Evolutionary conservation across 2,329 filamentous ascomycete species (phyloP), one percentile per base, ranked within the genome.

Genomic region (Pseudogymnoascus sp.): DNA sequence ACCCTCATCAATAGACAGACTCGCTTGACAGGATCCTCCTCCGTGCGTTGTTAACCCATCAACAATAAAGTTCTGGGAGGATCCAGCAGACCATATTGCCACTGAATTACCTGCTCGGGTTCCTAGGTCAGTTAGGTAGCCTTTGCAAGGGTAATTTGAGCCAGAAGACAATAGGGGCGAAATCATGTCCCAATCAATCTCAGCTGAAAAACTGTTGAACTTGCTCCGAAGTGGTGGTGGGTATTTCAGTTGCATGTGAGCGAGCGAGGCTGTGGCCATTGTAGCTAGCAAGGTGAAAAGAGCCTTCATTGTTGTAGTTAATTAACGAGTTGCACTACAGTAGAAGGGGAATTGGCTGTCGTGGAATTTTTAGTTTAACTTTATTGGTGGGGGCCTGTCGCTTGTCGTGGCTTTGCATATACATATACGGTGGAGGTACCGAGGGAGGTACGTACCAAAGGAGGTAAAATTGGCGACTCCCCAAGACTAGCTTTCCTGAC

Each of bases 1-100:
- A 7, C 82, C 82, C 42, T 80, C 77, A 69, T 86, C 82, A 69
- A 83, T 84, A 8, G 81, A 84, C 10, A 86, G n/a, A n/a, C n/a
- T n/a, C n/a, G n/a, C n/a, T n/a, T n/a, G n/a, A n/a, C n/a, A n/a
- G n/a, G n/a, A n/a, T 19, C 75, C 77, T 2, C 82, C 83, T 50
- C 72, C 71, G 11, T 85, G 67, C 8, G 75, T 76, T 69, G 85
- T 74, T 3, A 19, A 1, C 2, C 42, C 42, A 50, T 2, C n/a
- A 3, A 50, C 24, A 14, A 6, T 26, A 50, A 50, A 50, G 37
- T 78, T 76, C 69, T 85, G 83, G 13, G 74, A 74, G 14, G 74
- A 72, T 2, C 83, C 83, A 6, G 79, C 77, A 10, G 70, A 67
- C 68, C 83, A 86, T 1, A 74, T 79, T 2, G 78, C 79, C 10